Evolutionary conservation across 2,329 filamentous ascomycete species (phyloP).

Genomic region (Aureobasidium sp.): DNA sequence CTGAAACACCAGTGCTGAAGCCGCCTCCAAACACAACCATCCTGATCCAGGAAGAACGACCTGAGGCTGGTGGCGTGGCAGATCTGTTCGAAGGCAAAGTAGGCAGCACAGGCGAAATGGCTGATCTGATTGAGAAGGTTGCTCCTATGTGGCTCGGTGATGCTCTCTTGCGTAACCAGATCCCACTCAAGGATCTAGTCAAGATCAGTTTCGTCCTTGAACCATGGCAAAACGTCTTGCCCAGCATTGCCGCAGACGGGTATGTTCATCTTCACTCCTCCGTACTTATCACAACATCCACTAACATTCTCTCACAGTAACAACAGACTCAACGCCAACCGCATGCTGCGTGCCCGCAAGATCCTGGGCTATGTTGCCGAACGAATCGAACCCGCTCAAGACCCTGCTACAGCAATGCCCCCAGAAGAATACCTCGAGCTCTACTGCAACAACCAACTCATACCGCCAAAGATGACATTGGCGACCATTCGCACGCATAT

Average conservation of each 20-base stretch:
- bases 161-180: conserved; percentile 69
- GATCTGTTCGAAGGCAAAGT: conserved; percentile 91
- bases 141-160: conserved; percentile 91
- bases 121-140: conserved; percentile 73
- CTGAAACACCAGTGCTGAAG: conserved; percentile 68
- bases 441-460: conserved; percentile 59
- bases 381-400: conserved; percentile 64
- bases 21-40: conserved; percentile 56
- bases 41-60: conserved; percentile 56
- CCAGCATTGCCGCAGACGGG: conserved; percentile 66
- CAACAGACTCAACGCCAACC: conserved; percentile 87
- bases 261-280: conserved; percentile 29
- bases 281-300: conserved; percentile 10
- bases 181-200: conserved; percentile 79
- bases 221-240: conserved; percentile 59
- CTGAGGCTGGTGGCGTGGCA: conserved; percentile 56
- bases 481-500: conserved; percentile 84
- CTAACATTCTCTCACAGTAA: conserved; percentile 42
- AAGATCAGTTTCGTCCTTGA: conserved; percentile 94
- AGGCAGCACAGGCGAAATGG: conserved; percentile 64
- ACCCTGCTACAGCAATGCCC: conserved; percentile 41
- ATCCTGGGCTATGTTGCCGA: conserved; percentile 88
- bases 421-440: conserved; percentile 93
- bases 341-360: conserved; percentile 93
- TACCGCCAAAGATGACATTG: conserved; percentile 82